Evolutionary conservation across 2,329 filamentous ascomycete genomes (phyloP).

Genomic region (Coniochaeta prunicola): DNA sequence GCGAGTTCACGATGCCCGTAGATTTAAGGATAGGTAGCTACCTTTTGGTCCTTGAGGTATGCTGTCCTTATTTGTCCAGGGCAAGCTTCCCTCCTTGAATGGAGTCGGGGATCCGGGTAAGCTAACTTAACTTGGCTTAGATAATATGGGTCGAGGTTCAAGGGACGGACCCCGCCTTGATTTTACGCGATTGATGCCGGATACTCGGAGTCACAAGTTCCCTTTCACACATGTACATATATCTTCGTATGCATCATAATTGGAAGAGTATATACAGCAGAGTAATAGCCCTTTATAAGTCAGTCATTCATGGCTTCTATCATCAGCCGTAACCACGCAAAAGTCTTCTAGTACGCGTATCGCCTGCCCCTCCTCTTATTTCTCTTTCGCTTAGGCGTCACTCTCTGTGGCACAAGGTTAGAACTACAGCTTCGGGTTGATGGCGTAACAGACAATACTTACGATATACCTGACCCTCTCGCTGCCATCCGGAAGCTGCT

Average conservation of each 20-base stretch:
- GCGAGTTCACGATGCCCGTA: neutral
- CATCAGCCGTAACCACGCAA: neutral
- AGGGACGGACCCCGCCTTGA: neutral
- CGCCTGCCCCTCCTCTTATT: conserved; percentile 6
- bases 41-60: no score
- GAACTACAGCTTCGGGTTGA: neutral
- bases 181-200: neutral
- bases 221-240: neutral
- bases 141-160: neutral
- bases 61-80: neutral
- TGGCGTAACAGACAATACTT: conserved; percentile 4
- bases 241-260: no score
- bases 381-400: conserved; percentile 14
- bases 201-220: neutral
- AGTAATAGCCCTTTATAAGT: neutral
- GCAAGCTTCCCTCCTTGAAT: neutral
- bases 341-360: conserved; percentile 5
- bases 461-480: conserved; percentile 22
- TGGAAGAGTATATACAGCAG: neutral
- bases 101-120: neutral
- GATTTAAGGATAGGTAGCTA: no score
- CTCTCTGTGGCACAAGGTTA: conserved; percentile 8
- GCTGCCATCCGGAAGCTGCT: conserved; percentile 21
- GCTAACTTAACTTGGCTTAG: neutral
- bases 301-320: neutral